These are phyloP conservation scores for Calonectria hawksworthii DNA, from an alignment of 2,329 filamentous ascomycete genomes.

Conservation along the genomic window DNA sequence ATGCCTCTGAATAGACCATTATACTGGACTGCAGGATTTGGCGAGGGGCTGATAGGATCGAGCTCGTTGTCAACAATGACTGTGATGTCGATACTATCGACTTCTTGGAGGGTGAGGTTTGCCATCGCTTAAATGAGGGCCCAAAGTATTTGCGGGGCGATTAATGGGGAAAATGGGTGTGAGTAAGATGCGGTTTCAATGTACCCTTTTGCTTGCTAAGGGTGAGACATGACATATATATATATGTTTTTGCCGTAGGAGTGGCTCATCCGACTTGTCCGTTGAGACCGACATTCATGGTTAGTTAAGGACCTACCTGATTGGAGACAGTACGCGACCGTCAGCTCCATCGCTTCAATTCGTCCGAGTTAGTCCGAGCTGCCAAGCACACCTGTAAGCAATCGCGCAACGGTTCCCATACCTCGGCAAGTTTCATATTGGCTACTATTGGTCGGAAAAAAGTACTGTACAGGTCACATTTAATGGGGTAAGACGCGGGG, in stretches of 20 bases:
- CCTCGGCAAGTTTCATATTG: neutral
- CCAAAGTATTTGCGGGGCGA: neutral
- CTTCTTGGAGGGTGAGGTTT: neutral
- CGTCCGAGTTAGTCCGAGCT: neutral
- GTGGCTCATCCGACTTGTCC: neutral
- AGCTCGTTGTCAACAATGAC: constrained; percentile 69
- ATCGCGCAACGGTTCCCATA: neutral
- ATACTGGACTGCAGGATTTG: constrained; percentile 55
- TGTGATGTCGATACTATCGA: constrained; percentile 56
- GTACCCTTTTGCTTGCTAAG: neutral
- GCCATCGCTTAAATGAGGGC: neutral
- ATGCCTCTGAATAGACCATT: constrained; percentile 40
- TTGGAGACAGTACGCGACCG: neutral
- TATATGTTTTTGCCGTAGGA: neutral
- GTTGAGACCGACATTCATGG: neutral
- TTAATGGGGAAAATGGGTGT: neutral
- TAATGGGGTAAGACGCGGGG: no score
- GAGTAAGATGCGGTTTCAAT: neutral
- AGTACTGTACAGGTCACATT: no score
- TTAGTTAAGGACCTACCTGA: neutral
- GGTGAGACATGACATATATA: neutral
- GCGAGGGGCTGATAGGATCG: constrained; percentile 61
- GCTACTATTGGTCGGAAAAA: neutral
- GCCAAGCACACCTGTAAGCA: neutral
- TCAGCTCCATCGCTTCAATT: neutral